Percentiles rank a stretch among this genome's conserved stretches.
These are phyloP conservation scores for Ophiostoma sp. DNA, from an alignment of 2,329 filamentous ascomycete genomes.

Conservation along the genomic window DNA sequence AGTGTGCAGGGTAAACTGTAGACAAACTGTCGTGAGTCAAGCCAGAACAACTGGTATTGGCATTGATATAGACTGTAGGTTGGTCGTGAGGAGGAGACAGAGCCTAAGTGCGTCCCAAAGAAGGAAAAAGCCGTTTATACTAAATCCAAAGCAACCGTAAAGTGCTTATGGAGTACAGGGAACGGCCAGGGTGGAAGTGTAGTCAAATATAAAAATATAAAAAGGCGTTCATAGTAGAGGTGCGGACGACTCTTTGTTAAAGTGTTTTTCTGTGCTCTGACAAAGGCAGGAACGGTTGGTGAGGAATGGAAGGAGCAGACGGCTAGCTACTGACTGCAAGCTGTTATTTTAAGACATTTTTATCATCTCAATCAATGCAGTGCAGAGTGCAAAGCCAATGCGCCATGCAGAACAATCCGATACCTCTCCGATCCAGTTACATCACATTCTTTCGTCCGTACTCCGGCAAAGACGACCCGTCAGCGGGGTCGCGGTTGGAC, in stretches of 20 bases:
- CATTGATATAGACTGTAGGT: background rate
- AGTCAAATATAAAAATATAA: slow-evolving; percentile 10
- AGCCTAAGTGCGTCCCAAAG: slow-evolving; percentile 6
- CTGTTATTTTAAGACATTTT: no score
- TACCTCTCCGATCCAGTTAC: slow-evolving; percentile 5
- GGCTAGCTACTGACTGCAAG: background rate
- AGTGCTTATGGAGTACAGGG: background rate
- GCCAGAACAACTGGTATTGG: background rate
- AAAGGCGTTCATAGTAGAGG: background rate
- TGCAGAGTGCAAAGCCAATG: background rate
- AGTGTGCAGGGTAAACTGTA: background rate
- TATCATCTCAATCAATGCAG: background rate
- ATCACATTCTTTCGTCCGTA: background rate
- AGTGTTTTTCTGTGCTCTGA: background rate
- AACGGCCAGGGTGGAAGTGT: background rate
- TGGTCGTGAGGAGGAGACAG: background rate
- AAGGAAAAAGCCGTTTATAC: slow-evolving; percentile 11
- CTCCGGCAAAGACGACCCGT: background rate
- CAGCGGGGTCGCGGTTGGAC: slow-evolving; percentile 9
- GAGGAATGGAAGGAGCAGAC: background rate
- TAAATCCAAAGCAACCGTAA: background rate
- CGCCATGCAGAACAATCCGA: background rate
- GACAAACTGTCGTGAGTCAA: background rate
- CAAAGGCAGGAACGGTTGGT: background rate
- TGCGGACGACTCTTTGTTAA: slow-evolving; percentile 2